phyloP scores from a whole-genome alignment of 441 rosid species.

The Euphorbia corollata region DNA sequence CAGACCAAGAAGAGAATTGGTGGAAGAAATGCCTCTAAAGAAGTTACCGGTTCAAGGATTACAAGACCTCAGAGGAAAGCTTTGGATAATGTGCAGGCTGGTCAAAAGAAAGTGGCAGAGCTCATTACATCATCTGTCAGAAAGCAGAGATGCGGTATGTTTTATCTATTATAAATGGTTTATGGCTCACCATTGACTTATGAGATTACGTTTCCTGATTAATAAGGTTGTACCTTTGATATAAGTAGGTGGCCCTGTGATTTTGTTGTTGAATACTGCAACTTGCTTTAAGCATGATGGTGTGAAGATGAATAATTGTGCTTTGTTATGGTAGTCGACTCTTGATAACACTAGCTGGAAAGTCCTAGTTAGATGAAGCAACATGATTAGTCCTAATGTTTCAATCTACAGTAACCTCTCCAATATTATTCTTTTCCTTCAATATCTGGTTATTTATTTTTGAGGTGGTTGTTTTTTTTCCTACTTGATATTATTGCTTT shows the following conservation, averaged over 20 bases:
- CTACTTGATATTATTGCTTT: neutral
- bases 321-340: neutral
- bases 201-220: neutral
- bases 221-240: neutral
- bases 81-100: conserved; percentile 41
- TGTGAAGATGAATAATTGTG: neutral
- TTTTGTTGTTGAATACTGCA: neutral
- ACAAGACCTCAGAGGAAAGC: conserved; percentile 45
- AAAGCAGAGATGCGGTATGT: conserved; percentile 45
- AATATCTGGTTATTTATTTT: neutral
- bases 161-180: neutral
- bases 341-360: neutral
- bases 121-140: conserved; percentile 61
- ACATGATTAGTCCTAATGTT: neutral
- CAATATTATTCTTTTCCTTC: neutral
- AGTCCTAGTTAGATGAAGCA: neutral
- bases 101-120: conserved; percentile 45
- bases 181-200: no score
- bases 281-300: neutral
- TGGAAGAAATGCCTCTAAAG: conserved; percentile 43
- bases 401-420: neutral
- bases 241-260: neutral
- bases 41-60: conserved; percentile 39
- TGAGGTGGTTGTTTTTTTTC: neutral
- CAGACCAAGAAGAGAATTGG: conserved; percentile 49